Conservation (phyloP, 2,329 filamentous ascomycete genomes). For the Fusarium sp. region DNA sequence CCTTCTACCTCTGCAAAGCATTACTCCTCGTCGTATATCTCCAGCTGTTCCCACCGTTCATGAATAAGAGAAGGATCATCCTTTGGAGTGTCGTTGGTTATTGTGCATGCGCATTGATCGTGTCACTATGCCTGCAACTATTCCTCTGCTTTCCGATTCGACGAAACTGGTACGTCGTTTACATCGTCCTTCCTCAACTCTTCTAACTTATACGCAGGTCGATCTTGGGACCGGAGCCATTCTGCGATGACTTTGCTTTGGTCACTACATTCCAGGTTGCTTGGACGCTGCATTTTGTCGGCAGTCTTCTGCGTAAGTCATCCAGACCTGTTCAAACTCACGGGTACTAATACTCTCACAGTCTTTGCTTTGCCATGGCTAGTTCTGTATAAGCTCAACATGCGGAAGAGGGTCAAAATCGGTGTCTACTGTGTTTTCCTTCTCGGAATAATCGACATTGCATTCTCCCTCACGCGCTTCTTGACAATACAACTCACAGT, state of each 20-base stretch:
- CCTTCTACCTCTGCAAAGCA: conserved; percentile 35
- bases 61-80: conserved; percentile 12
- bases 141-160: conserved; percentile 24
- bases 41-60: conserved; percentile 32
- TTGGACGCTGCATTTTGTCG: conserved; percentile 22
- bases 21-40: conserved; percentile 28
- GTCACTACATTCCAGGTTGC: conserved; percentile 18
- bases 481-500: conserved; percentile 15
- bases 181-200: rapidly evolving
- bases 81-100: conserved; percentile 15
- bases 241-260: not conserved
- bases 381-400: conserved; percentile 20
- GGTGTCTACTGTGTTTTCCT: conserved; percentile 32
- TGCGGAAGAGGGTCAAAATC: conserved; percentile 17
- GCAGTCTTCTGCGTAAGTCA: conserved; percentile 14
- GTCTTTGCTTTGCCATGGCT: conserved; percentile 21
- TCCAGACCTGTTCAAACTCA: rapidly evolving
- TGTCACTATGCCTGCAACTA: conserved; percentile 8
- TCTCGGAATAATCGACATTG: conserved; percentile 29
- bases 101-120: not conserved
- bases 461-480: conserved; percentile 33
- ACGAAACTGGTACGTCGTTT: conserved; percentile 23
- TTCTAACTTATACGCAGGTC: not conserved
- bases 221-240: not conserved
- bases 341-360: not conserved